phyloP scores from a whole-genome alignment of 2,329 filamentous ascomycete species.

The Aureobasidium sp. region DNA sequence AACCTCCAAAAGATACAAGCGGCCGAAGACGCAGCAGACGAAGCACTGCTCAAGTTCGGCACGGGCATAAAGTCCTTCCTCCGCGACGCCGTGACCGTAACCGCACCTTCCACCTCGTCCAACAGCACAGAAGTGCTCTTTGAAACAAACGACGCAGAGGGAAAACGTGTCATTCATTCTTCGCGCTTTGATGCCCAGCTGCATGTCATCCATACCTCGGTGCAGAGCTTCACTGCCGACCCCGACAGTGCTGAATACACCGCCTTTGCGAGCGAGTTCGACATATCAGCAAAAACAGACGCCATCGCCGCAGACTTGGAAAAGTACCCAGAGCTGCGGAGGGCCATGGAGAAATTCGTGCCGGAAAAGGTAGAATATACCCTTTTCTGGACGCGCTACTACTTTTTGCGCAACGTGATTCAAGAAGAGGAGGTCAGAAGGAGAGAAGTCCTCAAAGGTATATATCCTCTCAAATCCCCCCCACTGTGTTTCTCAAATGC shows the following conservation, averaged over 20 bases:
- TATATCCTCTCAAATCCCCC: neutral
- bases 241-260: conserved; percentile 60
- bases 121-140: conserved; percentile 58
- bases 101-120: conserved; percentile 49
- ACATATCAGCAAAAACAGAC: conserved; percentile 74
- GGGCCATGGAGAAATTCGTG: conserved; percentile 93
- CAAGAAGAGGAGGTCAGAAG: conserved; percentile 86
- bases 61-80: conserved; percentile 83
- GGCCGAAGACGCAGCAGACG: conserved; percentile 92
- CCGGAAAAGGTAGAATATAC: conserved; percentile 82
- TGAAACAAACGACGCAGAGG: conserved; percentile 80
- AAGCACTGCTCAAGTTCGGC: conserved; percentile 86
- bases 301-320: conserved; percentile 74
- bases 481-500: neutral
- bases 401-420: conserved; percentile 85
- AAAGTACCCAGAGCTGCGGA: conserved; percentile 74
- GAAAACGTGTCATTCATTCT: conserved; percentile 88
- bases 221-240: conserved; percentile 75
- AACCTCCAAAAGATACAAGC: conserved; percentile 73
- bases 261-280: conserved; percentile 63
- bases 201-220: conserved; percentile 83
- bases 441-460: conserved; percentile 85
- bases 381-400: conserved; percentile 91
- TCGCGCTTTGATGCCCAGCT: conserved; percentile 92
- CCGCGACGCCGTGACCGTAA: conserved; percentile 79